phyloP scores from a whole-genome alignment of 2,329 filamentous ascomycete species.

The Aspergillus japonicus region DNA sequence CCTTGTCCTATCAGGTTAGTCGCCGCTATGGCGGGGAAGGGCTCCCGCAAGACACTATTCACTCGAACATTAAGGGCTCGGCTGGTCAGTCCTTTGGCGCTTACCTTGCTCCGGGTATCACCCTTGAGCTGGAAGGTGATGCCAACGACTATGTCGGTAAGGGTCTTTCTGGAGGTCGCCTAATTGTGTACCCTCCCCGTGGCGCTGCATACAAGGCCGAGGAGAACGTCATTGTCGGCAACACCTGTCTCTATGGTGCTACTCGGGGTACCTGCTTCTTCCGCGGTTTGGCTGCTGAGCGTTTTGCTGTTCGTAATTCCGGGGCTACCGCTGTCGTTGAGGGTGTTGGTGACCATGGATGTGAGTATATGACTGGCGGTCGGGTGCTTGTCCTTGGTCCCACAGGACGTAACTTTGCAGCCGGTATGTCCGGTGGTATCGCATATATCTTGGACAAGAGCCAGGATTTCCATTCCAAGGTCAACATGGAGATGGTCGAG shows the following conservation, averaged over 20 bases:
- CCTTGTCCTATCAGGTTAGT: constrained; percentile 92
- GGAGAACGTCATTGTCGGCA: constrained; percentile 91
- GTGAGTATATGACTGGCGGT: constrained; percentile 98
- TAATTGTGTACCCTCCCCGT: constrained; percentile 91
- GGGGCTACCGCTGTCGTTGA: constrained; percentile 95
- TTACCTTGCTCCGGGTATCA: constrained; percentile 88
- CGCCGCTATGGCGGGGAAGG: constrained; percentile 88
- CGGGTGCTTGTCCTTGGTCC: constrained; percentile 81
- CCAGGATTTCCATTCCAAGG: constrained; percentile 85
- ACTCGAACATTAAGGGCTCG: constrained; percentile 94
- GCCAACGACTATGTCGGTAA: constrained; percentile 97
- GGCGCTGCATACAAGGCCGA: constrained; percentile 91
- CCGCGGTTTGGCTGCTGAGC: constrained; percentile 92
- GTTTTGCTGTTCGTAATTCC: constrained; percentile 94
- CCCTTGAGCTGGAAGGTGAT: constrained; percentile 91
- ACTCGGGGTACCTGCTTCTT: constrained; percentile 92
- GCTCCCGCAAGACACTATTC: constrained; percentile 87
- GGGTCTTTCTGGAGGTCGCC: constrained; percentile 84
- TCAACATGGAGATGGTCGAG: constrained; percentile 98
- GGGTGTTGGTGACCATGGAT: constrained; percentile 92
- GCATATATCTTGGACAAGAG: constrained; percentile 90
- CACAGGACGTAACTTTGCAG: constrained; percentile 94
- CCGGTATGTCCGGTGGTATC: constrained; percentile 98
- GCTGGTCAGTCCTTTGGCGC: constrained; percentile 96
- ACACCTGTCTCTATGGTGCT: constrained; percentile 92